phyloP scores from a whole-genome alignment of 768 basidiomycete genomes.

The Phanerodontia chrysosporium region DNA sequence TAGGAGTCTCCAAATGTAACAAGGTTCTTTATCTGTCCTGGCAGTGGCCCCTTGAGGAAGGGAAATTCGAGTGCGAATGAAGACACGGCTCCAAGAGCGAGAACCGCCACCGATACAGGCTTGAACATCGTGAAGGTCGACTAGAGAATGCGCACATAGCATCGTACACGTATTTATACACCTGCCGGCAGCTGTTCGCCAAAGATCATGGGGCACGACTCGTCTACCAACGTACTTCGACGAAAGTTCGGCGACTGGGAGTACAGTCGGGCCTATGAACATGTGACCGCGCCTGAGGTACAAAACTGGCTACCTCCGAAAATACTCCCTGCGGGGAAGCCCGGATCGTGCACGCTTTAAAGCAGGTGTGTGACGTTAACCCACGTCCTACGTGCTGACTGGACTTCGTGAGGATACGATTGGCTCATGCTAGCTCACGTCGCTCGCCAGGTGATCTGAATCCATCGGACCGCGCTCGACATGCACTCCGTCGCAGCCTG shows the following conservation, averaged over 20 bases:
- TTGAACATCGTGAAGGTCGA: neutral
- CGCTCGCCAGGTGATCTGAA: neutral
- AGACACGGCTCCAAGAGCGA: neutral
- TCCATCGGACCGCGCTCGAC: neutral
- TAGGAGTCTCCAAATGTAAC: constrained; percentile 68
- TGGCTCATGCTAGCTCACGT: neutral
- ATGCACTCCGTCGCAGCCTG: neutral
- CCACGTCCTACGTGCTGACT: neutral
- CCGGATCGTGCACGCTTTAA: neutral
- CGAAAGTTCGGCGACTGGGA: neutral
- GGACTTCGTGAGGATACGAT: neutral
- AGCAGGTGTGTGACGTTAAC: neutral
- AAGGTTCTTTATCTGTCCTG: constrained; percentile 53
- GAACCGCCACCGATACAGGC: neutral
- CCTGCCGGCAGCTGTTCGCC: neutral
- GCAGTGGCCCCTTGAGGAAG: constrained; percentile 14
- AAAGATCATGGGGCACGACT: neutral
- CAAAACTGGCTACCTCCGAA: neutral
- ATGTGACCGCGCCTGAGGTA: neutral
- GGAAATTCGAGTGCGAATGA: neutral
- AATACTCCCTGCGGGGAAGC: neutral
- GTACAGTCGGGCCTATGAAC: neutral
- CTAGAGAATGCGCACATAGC: neutral
- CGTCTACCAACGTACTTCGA: neutral
- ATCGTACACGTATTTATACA: neutral